Percentiles rank a stretch among this genome's conserved stretches.
Evolutionary conservation across 2,329 filamentous ascomycete species (phyloP).

Genomic region (Venturiaceae sp.): DNA sequence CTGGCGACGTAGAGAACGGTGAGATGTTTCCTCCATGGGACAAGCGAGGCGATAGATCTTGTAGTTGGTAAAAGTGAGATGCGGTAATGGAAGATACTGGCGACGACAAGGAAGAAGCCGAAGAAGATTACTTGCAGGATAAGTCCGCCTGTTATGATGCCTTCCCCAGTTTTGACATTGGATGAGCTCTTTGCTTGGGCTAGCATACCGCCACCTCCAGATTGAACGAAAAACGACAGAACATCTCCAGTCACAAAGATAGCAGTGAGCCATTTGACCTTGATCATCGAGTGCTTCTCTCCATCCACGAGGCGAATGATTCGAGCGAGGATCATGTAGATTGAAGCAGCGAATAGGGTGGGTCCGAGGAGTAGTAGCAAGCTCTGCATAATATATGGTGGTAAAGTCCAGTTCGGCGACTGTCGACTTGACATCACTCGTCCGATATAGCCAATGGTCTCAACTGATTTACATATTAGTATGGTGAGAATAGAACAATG

Average conservation of each 20-base stretch:
- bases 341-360: slow-evolving; percentile 38
- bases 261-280: slow-evolving; percentile 33
- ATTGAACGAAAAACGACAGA: slow-evolving; percentile 38
- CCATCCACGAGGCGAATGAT: slow-evolving; percentile 31
- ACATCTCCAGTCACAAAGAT: slow-evolving; percentile 40
- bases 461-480: slow-evolving; percentile 28
- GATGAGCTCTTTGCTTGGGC: neutral
- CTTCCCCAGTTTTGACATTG: slow-evolving; percentile 9
- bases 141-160: slow-evolving; percentile 38
- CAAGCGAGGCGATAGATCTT: no score
- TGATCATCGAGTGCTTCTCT: slow-evolving; percentile 33
- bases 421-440: slow-evolving; percentile 36
- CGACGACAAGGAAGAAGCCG: slow-evolving; percentile 33
- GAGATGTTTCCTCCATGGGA: no score
- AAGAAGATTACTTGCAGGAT: slow-evolving; percentile 43
- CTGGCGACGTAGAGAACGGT: slow-evolving; percentile 32
- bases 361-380: slow-evolving; percentile 39
- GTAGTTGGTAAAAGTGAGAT: no score
- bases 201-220: slow-evolving; percentile 15
- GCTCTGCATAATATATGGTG: slow-evolving; percentile 31
- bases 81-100: slow-evolving; percentile 18
- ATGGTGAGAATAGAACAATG: slow-evolving; percentile 4
- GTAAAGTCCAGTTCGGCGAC: no score
- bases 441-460: slow-evolving; percentile 44
- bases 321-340: slow-evolving; percentile 40